Conservation (phyloP, 352 stramenopile genomes). For the Phytophthora sansomeana region DNA sequence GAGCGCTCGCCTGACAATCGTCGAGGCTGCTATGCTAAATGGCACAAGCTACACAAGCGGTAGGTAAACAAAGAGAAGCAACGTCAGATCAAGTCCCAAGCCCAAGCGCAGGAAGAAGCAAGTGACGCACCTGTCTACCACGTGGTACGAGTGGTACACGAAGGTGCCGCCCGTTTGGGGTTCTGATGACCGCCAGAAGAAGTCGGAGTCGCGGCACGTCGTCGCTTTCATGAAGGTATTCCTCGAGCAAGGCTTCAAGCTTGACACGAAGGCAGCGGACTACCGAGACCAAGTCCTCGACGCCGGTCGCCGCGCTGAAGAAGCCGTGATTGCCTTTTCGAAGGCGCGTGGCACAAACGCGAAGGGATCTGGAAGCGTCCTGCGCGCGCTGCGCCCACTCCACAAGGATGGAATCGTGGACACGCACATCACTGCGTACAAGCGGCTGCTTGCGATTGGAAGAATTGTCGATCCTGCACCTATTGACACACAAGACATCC, state of each 20-base stretch:
- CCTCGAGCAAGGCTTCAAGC: no score
- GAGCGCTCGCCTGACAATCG: background rate
- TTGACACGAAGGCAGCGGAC: no score
- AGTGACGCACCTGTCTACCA: conserved; percentile 22
- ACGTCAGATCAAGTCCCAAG: conserved; percentile 9
- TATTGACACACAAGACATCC: conserved; percentile 8
- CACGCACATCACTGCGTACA: conserved; percentile 15
- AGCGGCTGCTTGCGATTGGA: conserved; percentile 3
- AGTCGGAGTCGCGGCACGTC: no score
- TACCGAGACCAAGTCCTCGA: no score
- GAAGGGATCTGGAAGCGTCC: background rate
- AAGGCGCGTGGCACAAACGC: background rate
- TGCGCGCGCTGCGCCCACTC: conserved; percentile 1
- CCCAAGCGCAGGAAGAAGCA: conserved; percentile 16
- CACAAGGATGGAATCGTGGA: conserved; percentile 2
- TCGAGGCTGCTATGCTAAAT: background rate
- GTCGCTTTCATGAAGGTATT: no score
- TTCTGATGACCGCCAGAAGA: conserved; percentile 24
- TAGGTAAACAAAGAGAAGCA: no score
- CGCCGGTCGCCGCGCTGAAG: no score
- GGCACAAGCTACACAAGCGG: background rate
- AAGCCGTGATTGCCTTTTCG: conserved; percentile 5
- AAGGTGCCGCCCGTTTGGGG: conserved; percentile 1
- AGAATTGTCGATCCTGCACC: conserved; percentile 7
- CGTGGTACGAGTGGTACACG: conserved; percentile 28